phyloP scores from a whole-genome alignment of 2,329 filamentous ascomycete species.

The Amauroascus verrucosus region DNA sequence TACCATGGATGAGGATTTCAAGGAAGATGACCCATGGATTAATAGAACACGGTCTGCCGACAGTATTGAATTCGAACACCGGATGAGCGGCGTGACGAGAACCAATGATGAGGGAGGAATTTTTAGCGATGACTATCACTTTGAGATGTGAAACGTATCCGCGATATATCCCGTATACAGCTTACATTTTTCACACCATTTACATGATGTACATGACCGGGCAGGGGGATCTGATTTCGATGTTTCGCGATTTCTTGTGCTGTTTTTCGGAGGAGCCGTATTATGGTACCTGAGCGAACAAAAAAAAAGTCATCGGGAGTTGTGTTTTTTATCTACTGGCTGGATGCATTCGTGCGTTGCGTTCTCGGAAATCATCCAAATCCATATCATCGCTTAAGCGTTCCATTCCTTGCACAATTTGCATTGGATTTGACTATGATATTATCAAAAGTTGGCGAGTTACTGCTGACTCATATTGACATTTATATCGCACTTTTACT shows the following conservation, averaged over 20 bases:
- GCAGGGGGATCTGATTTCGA: slow-evolving; percentile 9
- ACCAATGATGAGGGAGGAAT: slow-evolving; percentile 33
- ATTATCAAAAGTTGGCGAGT: neutral
- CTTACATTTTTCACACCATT: slow-evolving; percentile 7
- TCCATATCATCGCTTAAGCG: neutral
- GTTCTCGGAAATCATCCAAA: neutral
- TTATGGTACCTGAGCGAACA: neutral
- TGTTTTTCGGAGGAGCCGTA: slow-evolving; percentile 4
- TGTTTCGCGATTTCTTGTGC: slow-evolving; percentile 5
- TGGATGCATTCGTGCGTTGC: neutral
- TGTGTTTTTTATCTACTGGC: neutral
- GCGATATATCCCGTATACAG: slow-evolving; percentile 7
- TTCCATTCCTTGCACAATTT: slow-evolving; percentile 2
- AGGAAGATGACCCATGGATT: slow-evolving; percentile 19
- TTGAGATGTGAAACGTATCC: slow-evolving; percentile 32
- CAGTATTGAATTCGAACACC: slow-evolving; percentile 24
- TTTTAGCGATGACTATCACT: slow-evolving; percentile 37
- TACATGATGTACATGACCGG: slow-evolving; percentile 11
- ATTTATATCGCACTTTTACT: neutral
- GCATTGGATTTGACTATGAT: slow-evolving; percentile 2
- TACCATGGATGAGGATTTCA: slow-evolving; percentile 35
- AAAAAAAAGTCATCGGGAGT: slow-evolving; percentile 5
- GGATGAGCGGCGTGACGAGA: slow-evolving; percentile 37
- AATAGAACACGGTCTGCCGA: neutral
- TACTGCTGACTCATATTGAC: neutral